Evolutionary conservation across 345 rosid genomes (phyloP).

Genomic region (Eucalyptus sideroxylon): DNA sequence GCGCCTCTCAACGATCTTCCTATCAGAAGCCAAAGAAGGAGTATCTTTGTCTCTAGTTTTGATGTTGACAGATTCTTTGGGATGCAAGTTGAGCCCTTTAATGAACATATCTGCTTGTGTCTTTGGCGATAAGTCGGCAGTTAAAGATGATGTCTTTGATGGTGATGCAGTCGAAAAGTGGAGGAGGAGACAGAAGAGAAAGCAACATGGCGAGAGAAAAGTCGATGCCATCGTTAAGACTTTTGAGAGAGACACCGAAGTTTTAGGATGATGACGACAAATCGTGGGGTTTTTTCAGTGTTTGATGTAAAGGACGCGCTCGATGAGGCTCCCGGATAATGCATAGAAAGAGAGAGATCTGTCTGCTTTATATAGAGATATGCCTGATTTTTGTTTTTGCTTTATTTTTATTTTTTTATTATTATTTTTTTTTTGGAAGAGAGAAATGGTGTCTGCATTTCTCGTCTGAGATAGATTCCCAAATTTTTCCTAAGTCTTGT

Average conservation of each 20-base stretch:
- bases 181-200: background rate
- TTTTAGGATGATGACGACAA: background rate
- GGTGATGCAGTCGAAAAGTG: background rate
- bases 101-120: constrained; percentile 35
- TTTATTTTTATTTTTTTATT: fast-evolving
- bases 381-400: background rate
- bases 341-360: background rate
- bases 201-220: background rate
- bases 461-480: background rate
- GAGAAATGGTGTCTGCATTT: background rate
- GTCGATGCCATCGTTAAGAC: background rate
- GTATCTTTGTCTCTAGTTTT: background rate
- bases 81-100: constrained; percentile 42
- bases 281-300: background rate
- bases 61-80: constrained; percentile 8
- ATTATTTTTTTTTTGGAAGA: too few relatives aligned
- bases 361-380: background rate
- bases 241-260: background rate
- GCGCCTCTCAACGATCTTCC: constrained; percentile 10
- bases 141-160: background rate
- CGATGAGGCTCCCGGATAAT: background rate
- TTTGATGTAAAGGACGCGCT: background rate
- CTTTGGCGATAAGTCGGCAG: constrained; percentile 1
- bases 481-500: background rate
- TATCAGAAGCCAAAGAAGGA: background rate